phyloP scores from a whole-genome alignment of 2,329 filamentous ascomycete species.

The Penicillium sp. region DNA sequence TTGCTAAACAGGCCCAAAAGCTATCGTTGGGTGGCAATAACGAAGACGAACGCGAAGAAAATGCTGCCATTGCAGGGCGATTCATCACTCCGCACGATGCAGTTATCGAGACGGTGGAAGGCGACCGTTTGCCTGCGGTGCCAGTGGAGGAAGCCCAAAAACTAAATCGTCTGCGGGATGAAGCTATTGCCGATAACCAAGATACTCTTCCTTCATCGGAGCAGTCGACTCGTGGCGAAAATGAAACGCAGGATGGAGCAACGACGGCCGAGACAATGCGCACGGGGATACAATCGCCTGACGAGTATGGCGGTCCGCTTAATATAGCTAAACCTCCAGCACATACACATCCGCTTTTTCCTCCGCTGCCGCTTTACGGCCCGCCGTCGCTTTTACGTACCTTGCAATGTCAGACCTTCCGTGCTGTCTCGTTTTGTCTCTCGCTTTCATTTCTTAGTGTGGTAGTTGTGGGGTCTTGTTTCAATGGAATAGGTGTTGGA shows the following conservation, averaged over 20 bases:
- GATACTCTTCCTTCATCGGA: neutral
- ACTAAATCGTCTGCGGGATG: constrained; percentile 50
- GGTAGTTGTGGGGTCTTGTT: constrained; percentile 70
- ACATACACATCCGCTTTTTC: constrained; percentile 76
- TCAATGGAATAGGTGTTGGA: constrained; percentile 60
- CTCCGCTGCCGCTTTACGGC: constrained; percentile 76
- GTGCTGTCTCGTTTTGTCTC: constrained; percentile 66
- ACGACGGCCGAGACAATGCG: neutral
- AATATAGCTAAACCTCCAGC: constrained; percentile 22
- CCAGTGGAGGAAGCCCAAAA: constrained; percentile 67
- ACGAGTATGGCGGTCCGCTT: constrained; percentile 5
- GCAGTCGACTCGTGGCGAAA: neutral
- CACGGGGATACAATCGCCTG: neutral
- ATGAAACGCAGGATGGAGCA: neutral
- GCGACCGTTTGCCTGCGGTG: constrained; percentile 63
- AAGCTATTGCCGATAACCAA: constrained; percentile 18
- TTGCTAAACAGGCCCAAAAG: constrained; percentile 9
- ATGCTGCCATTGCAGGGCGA: constrained; percentile 22
- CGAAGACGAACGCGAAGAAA: neutral
- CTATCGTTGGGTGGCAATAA: neutral
- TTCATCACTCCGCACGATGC: constrained; percentile 65
- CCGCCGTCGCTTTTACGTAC: constrained; percentile 64
- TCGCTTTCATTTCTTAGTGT: constrained; percentile 72
- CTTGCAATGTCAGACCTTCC: constrained; percentile 63
- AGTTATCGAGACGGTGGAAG: constrained; percentile 65